Conservation (phyloP, 257 asterid genomes). For the Capsicum baccatum region DNA sequence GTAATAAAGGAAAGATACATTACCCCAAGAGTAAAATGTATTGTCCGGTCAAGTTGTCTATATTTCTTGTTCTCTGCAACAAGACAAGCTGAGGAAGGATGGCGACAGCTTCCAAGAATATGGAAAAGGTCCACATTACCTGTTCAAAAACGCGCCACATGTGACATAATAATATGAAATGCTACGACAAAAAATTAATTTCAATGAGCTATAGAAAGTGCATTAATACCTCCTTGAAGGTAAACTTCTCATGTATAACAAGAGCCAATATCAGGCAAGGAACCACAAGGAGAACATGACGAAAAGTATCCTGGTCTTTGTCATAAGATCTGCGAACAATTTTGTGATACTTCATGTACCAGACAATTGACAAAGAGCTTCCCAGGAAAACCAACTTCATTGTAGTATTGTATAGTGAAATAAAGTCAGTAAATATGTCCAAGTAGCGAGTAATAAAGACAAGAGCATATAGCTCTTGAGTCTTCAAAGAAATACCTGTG, state of each 20-base stretch:
- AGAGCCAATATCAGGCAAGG: slow-evolving; percentile 77
- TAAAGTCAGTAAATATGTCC: slow-evolving; percentile 71
- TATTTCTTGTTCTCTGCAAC: slow-evolving; percentile 85
- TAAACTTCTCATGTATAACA: slow-evolving; percentile 66
- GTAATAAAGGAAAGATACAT: slow-evolving; percentile 27
- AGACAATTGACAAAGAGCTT: slow-evolving; percentile 82
- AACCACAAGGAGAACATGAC: slow-evolving; percentile 68
- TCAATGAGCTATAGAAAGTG: not conserved
- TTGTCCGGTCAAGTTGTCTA: slow-evolving; percentile 92
- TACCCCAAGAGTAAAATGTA: slow-evolving; percentile 84
- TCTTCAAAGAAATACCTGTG: slow-evolving; percentile 83
- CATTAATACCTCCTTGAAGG: slow-evolving; percentile 66
- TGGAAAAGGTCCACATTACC: slow-evolving; percentile 87
- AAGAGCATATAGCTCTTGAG: slow-evolving; percentile 83
- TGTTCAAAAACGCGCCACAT: slow-evolving; percentile 34
- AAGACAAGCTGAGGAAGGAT: slow-evolving; percentile 87
- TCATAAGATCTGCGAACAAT: slow-evolving; percentile 85
- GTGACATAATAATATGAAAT: slow-evolving; percentile 6
- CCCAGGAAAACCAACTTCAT: slow-evolving; percentile 88
- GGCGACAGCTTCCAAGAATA: slow-evolving; percentile 88
- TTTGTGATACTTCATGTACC: slow-evolving; percentile 87
- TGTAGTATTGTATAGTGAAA: slow-evolving; percentile 74
- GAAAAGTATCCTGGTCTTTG: slow-evolving; percentile 89
- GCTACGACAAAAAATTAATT: not conserved
- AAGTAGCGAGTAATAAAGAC: slow-evolving; percentile 88